Evolutionary conservation across 345 rosid genomes (phyloP), one percentile per base, ranked within the genome.

Genomic region (Rhodamnia rubescens): DNA sequence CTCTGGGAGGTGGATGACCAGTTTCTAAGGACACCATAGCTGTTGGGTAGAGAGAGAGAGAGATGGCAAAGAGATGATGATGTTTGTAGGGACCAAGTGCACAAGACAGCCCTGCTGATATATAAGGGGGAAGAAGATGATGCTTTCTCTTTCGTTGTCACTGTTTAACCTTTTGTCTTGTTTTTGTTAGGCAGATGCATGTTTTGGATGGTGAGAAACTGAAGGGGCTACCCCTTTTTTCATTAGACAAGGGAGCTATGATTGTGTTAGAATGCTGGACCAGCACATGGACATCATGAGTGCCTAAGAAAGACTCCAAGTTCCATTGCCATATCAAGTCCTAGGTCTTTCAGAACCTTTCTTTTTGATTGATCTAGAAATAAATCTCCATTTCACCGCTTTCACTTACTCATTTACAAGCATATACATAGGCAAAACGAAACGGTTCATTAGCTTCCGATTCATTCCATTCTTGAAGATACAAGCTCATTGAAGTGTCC

Each of bases 11-110:
- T 50, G 90, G 86, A 82, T 88, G 91, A 74, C 85, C 88, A n/a
- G 89, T 85, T 84, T 93, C 94, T 42, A 90, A 87, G 56, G 95
- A 90, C 53, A 90, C 95, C 96, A 95, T 93, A n/a, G 87, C 85
- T 51, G 21, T 27, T 61, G 11, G 13, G 53, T 55, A n/a, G 56
- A 29, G 44, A 81, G 56, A 80, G 54, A 81, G 29, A 81, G 82
- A 57, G 82, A 64, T 26, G 18, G 57, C 53, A 88, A 87, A n/a
- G 81, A 44, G 75, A 84, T 83, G 69, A 87, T 81, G 57, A 82
- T 52, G 54, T 24, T 44, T 4, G 1, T 8, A 52, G 44, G 16
- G 42, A 47, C 53, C 14, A 56, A 29, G 51, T 82, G 59, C 78
- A 86, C 88, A 64, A 84, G 88, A 81, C 85, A 78, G 74, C 1